Percentiles rank a stretch among this genome's conserved stretches.
phyloP scores from a whole-genome alignment of 2,329 filamentous ascomycete species.

The Phaeosphaeria sp. region DNA sequence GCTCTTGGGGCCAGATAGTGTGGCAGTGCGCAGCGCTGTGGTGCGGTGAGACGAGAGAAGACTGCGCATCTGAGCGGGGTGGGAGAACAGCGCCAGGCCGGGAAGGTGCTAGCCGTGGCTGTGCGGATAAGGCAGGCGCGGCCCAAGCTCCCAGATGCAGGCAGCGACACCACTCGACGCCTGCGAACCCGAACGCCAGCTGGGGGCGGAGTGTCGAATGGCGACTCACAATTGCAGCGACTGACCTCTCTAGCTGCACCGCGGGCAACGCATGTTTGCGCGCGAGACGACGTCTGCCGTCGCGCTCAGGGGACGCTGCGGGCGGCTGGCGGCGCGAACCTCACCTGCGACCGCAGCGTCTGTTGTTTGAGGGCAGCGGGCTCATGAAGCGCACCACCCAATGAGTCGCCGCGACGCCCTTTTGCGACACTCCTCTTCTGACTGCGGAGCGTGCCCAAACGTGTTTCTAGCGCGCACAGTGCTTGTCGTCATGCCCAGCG shows the following conservation, averaged over 20 bases:
- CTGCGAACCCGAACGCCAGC: constrained; percentile 25
- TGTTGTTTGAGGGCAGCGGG: constrained; percentile 11
- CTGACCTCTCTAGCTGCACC: constrained; percentile 19
- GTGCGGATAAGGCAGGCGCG: constrained; percentile 7
- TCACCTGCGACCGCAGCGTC: constrained; percentile 8
- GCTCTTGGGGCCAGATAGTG: constrained; percentile 15
- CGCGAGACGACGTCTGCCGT: constrained; percentile 23
- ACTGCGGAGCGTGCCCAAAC: constrained; percentile 26
- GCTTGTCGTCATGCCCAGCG: constrained; percentile 37
- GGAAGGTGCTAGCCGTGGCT: constrained; percentile 22
- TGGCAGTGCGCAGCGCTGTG: constrained; percentile 30
- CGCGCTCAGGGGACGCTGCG: constrained; percentile 23
- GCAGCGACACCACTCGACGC: constrained; percentile 24
- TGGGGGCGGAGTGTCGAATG: constrained; percentile 27
- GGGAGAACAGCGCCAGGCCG: constrained; percentile 15
- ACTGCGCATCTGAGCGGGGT: constrained; percentile 27
- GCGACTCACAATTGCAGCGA: constrained; percentile 8
- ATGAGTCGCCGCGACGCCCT: constrained; percentile 12
- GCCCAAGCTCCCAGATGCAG: constrained; percentile 8
- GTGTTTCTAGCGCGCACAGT: constrained; percentile 21
- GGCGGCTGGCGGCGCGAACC: constrained; percentile 25
- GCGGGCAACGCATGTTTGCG: constrained; percentile 6
- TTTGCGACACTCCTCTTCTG: constrained; percentile 28
- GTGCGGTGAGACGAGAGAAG: constrained; percentile 28
- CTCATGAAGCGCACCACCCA: constrained; percentile 19